phyloP scores from a whole-genome alignment of 2,329 filamentous ascomycete genomes.

The Cladosporium sp. region DNA sequence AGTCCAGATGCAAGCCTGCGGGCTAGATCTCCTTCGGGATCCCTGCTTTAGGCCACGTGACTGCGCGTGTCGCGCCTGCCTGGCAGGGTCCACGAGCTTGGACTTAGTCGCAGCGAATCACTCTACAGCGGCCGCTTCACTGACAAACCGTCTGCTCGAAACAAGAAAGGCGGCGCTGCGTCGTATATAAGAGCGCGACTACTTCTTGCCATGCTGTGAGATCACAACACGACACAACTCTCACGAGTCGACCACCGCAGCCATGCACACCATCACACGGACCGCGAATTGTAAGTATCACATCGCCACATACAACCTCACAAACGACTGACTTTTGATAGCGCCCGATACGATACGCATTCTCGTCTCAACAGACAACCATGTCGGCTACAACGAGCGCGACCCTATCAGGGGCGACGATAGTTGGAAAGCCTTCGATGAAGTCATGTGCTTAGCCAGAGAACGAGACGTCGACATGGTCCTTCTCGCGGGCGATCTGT shows the following conservation, averaged over 20 bases:
- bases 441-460: slow-evolving; percentile 85
- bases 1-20: background rate
- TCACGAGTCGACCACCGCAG: background rate
- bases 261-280: background rate
- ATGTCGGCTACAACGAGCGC: slow-evolving; percentile 94
- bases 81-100: background rate
- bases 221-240: background rate
- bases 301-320: background rate
- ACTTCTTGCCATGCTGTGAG: background rate
- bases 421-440: slow-evolving; percentile 94
- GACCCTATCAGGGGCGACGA: slow-evolving; percentile 94
- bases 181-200: background rate
- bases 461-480: slow-evolving; percentile 96
- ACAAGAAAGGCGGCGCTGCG: background rate
- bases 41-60: background rate
- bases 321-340: background rate
- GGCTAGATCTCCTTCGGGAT: slow-evolving; percentile 2
- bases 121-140: background rate
- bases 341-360: slow-evolving; percentile 79
- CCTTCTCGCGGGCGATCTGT: slow-evolving; percentile 86
- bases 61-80: slow-evolving; percentile 4
- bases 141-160: background rate
- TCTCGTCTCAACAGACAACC: slow-evolving; percentile 90
- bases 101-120: background rate
- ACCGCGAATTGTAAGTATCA: background rate